Conservation (phyloP, 768 basidiomycete genomes). For the Lyophyllum atratum region DNA sequence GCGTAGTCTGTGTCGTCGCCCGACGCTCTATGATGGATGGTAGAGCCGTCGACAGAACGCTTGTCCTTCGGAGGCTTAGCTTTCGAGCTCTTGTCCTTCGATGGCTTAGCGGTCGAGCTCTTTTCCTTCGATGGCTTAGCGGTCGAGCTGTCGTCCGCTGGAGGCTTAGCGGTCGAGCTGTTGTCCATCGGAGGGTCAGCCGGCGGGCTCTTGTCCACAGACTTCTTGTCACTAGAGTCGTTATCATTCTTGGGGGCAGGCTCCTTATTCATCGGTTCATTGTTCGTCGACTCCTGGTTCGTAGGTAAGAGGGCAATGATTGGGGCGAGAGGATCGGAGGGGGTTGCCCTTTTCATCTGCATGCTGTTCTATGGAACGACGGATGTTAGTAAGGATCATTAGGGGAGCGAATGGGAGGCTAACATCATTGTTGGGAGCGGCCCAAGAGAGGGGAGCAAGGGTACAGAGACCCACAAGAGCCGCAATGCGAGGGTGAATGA, state of each 20-base stretch:
- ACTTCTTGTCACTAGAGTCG: not conserved
- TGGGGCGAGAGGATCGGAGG: not conserved
- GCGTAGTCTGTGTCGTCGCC: not conserved
- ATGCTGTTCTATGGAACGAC: not conserved
- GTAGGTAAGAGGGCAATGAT: not conserved
- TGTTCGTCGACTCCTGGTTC: not conserved
- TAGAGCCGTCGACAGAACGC: not conserved
- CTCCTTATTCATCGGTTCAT: not conserved
- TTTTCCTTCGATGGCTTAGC: not conserved
- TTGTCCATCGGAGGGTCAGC: not conserved
- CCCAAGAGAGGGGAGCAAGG: not conserved
- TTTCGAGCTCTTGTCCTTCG: not conserved
- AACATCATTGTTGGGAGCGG: not conserved
- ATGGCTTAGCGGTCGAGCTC: not conserved
- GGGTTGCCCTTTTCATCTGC: not conserved
- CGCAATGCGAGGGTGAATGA: slow-evolving; percentile 4
- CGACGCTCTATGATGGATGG: not conserved
- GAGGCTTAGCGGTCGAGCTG: not conserved
- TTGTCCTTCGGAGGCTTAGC: not conserved
- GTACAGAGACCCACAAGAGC: slow-evolving; percentile 6
- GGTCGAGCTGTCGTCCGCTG: not conserved
- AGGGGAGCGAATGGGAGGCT: not conserved
- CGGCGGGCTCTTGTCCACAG: not conserved
- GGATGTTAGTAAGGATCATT: not conserved
- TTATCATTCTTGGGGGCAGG: not conserved